phyloP scores from a whole-genome alignment of 208 protist genomes.

The Vickermania spadyakhi region DNA sequence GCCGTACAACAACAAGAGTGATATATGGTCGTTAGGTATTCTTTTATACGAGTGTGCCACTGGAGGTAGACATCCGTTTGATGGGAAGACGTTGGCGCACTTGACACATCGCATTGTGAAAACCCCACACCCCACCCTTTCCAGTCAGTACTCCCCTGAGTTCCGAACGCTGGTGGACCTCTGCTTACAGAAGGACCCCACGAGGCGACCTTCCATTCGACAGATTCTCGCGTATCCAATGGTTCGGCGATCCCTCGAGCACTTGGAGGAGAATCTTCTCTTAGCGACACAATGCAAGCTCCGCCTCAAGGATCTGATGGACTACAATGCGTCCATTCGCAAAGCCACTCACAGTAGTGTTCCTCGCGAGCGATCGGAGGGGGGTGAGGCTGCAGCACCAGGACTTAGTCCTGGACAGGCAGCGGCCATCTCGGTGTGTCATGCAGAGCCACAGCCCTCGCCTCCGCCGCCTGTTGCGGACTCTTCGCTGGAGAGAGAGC shows the following conservation, averaged over 20 bases:
- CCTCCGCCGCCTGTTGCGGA: background rate
- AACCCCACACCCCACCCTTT: slow-evolving; percentile 68
- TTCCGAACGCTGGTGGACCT: slow-evolving; percentile 84
- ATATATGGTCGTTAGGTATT: slow-evolving; percentile 92
- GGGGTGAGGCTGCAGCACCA: background rate
- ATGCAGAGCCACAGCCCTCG: slow-evolving; percentile 12
- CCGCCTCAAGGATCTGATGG: slow-evolving; percentile 82
- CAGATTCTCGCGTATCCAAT: slow-evolving; percentile 58
- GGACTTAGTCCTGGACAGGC: slow-evolving; percentile 70
- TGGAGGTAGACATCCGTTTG: slow-evolving; percentile 84
- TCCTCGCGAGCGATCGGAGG: slow-evolving; percentile 10
- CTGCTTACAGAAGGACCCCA: slow-evolving; percentile 81
- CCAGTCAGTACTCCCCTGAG: slow-evolving; percentile 69
- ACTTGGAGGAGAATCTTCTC: slow-evolving; percentile 83
- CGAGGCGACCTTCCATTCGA: slow-evolving; percentile 69
- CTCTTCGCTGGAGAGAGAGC: slow-evolving; percentile 2
- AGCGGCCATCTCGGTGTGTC: slow-evolving; percentile 61
- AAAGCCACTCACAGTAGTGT: slow-evolving; percentile 1
- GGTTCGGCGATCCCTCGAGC: slow-evolving; percentile 62
- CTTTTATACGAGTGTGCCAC: slow-evolving; percentile 86
- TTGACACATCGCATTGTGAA: slow-evolving; percentile 91
- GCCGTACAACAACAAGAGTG: slow-evolving; percentile 95
- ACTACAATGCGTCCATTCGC: slow-evolving; percentile 49
- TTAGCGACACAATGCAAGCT: slow-evolving; percentile 82
- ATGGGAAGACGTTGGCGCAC: slow-evolving; percentile 90